phyloP scores from a whole-genome alignment of 768 basidiomycete species.

The Termitomyces sp. region DNA sequence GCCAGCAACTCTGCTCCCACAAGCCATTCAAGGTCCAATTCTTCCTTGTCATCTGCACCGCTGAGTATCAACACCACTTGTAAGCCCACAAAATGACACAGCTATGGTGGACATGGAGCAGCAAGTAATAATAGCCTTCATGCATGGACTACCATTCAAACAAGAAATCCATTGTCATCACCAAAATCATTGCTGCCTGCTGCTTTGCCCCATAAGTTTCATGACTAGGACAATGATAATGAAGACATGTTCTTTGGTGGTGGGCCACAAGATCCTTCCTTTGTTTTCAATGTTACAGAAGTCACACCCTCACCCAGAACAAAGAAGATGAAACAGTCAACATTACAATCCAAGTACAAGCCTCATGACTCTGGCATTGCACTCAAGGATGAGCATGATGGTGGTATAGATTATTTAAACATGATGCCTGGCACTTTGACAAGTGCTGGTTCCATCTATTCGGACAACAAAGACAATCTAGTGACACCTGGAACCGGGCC shows the following conservation, averaged over 20 bases:
- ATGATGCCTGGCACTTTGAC: slow-evolving; percentile 54
- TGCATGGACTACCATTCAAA: slow-evolving; percentile 37
- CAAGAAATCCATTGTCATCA: slow-evolving; percentile 33
- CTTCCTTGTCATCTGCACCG: slow-evolving; percentile 16
- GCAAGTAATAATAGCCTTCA: slow-evolving; percentile 20
- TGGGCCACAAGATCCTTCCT: slow-evolving; percentile 43
- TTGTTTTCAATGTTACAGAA: slow-evolving; percentile 48
- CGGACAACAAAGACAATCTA: slow-evolving; percentile 56
- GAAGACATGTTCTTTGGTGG: slow-evolving; percentile 53
- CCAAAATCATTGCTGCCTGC: slow-evolving; percentile 44
- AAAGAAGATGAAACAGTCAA: slow-evolving; percentile 24
- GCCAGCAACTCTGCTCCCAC: slow-evolving; percentile 15
- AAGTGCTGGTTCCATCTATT: slow-evolving; percentile 55
- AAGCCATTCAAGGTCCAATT: slow-evolving; percentile 25
- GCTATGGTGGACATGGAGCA: slow-evolving; percentile 50
- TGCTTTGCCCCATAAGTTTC: slow-evolving; percentile 14
- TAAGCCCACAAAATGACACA: slow-evolving; percentile 48
- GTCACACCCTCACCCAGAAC: slow-evolving; percentile 52
- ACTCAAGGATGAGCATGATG: slow-evolving; percentile 52
- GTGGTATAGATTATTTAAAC: slow-evolving; percentile 20
- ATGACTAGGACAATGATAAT: slow-evolving; percentile 34
- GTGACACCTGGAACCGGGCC: slow-evolving; percentile 63
- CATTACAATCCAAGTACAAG: slow-evolving; percentile 63
- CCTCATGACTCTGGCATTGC: slow-evolving; percentile 64
- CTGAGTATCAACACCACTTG: slow-evolving; percentile 17